A percentile compares a stretch with the other conserved stretches of the same genome.
These are phyloP conservation scores for Coniochaeta pulveracea DNA, from an alignment of 2,329 filamentous ascomycete species.

Conservation along the genomic window DNA sequence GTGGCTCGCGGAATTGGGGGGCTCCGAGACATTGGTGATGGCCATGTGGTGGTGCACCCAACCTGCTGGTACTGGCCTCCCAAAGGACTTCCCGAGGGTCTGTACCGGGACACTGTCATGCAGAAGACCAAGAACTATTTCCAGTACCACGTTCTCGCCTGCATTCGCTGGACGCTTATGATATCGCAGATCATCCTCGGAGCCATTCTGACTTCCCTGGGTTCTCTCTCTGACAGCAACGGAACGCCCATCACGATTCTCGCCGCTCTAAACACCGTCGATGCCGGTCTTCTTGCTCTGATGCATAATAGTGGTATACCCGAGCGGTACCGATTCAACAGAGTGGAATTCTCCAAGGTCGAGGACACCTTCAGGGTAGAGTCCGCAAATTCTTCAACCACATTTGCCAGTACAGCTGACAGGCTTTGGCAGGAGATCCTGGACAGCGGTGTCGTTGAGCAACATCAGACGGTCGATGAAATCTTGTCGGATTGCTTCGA, in stretches of 20 bases:
- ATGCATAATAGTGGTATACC: slow-evolving; percentile 43
- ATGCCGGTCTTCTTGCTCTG: slow-evolving; percentile 37
- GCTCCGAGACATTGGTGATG: slow-evolving; percentile 29
- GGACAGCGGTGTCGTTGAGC: slow-evolving; percentile 32
- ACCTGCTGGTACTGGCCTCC: slow-evolving; percentile 32
- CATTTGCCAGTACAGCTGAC: not conserved
- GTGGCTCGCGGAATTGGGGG: slow-evolving; percentile 36
- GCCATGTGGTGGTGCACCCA: slow-evolving; percentile 28
- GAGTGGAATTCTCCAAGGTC: slow-evolving; percentile 34
- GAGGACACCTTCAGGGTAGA: slow-evolving; percentile 33
- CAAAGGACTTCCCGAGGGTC: slow-evolving; percentile 32
- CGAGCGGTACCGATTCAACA: slow-evolving; percentile 36
- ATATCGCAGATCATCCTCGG: slow-evolving; percentile 36
- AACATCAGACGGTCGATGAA: slow-evolving; percentile 30
- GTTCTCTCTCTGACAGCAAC: slow-evolving; percentile 24
- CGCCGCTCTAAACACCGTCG: slow-evolving; percentile 36
- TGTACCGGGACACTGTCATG: slow-evolving; percentile 35
- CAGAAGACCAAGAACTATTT: slow-evolving; percentile 32
- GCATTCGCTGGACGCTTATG: slow-evolving; percentile 33
- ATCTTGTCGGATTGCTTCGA: slow-evolving; percentile 35
- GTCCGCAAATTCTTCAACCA: not conserved
- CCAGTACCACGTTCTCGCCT: slow-evolving; percentile 29
- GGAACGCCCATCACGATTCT: slow-evolving; percentile 35
- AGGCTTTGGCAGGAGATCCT: slow-evolving; percentile 26
- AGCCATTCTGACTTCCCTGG: slow-evolving; percentile 37